Base-by-base conservation (phyloP, 805 yeast species). In the Clavispora santaluciae region DNA sequence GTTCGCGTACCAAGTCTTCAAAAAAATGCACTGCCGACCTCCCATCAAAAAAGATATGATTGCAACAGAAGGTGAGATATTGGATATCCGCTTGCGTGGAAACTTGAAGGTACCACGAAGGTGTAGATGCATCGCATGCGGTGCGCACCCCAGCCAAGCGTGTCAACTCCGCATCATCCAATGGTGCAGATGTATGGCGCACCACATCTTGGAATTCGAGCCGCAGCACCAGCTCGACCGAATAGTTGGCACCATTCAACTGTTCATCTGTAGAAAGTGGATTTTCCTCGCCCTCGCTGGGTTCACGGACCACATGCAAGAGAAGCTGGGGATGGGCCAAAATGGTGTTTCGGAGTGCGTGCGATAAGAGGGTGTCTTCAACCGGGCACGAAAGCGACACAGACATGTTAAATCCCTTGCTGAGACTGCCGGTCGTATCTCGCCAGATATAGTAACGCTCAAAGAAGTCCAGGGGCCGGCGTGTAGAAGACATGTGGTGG, bases 31-130 rank as follows among this genome's bases (percentile, higher is more conserved):
- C 43, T 1, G 36, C 50, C 11, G 50, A 40, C 2, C 36, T 36
- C 11, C 54, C 54, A 26, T 50, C 54, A 25, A 50, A 42, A 6
- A 44, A 22, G 18, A 42, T 28, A 22, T 50, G 54, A 23, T 48
- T 48, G 37, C 38, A 40, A 8, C 42, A 35, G 12, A 50, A 46
- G 5, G 41, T 33, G 23, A 50, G 17, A 34, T 42, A 42, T 23
- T 45, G 42, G 6, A 22, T 9, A 3, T 43, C 41, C 4, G 41
- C 10, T 8, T 17, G 3, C 10, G 31, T 15, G 6, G 31, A 28
- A 4, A 28, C 31, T 12, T 28, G 31, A 13, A 28, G 18, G 9
- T 13, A 25, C 26, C 22, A 15, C 17, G 28, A 28, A 4, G 26
- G 20, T 9, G 21, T 23, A 8, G 38, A 5, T 18, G 25, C 30